Conservation (phyloP, 768 basidiomycete genomes). For the Psilocybe cubensis region DNA sequence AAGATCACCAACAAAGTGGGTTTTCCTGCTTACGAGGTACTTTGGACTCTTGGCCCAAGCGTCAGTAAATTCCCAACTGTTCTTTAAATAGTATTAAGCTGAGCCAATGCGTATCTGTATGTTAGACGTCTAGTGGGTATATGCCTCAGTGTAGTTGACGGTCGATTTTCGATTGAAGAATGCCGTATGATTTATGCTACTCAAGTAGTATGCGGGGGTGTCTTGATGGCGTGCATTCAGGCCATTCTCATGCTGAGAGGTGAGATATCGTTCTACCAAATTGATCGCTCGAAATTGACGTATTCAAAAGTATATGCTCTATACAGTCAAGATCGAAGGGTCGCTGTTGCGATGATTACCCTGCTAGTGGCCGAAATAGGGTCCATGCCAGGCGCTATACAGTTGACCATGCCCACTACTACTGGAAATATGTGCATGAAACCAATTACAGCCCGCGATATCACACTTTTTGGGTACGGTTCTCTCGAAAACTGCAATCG, state of each 20-base stretch:
- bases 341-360: slow-evolving; percentile 19
- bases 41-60: slow-evolving; percentile 20
- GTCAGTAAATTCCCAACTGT: slow-evolving; percentile 10
- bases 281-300: background rate
- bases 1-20: slow-evolving; percentile 24
- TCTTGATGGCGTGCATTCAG: slow-evolving; percentile 23
- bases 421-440: slow-evolving; percentile 23
- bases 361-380: slow-evolving; percentile 23
- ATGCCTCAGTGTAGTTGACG: slow-evolving; percentile 10
- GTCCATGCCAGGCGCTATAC: slow-evolving; percentile 22
- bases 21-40: slow-evolving; percentile 25
- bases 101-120: background rate
- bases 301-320: slow-evolving; percentile 20
- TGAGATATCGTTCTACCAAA: background rate
- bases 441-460: slow-evolving; percentile 19
- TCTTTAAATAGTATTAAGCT: slow-evolving; percentile 3
- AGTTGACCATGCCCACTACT: slow-evolving; percentile 18
- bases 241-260: slow-evolving; percentile 23
- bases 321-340: slow-evolving; percentile 19
- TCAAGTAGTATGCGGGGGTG: slow-evolving; percentile 20
- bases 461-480: slow-evolving; percentile 22
- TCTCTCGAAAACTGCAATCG: background rate
- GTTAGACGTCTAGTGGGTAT: slow-evolving; percentile 18
- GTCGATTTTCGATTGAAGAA: slow-evolving; percentile 12
- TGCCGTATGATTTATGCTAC: slow-evolving; percentile 21